Conservation (phyloP, 2,329 filamentous ascomycete species). For the Canariomyces notabilis region DNA sequence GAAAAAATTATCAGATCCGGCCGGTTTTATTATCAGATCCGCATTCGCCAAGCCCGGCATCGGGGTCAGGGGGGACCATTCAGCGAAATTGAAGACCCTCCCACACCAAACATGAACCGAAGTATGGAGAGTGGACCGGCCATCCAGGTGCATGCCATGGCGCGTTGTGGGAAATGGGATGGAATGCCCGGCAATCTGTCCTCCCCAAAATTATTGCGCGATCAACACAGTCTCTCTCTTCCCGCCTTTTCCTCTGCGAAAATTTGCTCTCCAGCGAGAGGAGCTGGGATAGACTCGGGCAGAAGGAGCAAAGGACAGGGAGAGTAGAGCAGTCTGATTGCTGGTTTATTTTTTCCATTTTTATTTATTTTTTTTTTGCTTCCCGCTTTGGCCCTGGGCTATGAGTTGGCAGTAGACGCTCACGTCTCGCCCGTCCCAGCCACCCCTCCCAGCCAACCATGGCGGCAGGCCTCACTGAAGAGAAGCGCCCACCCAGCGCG, state of each 20-base stretch:
- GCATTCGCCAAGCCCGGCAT: constrained; percentile 21
- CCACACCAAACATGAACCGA: not conserved
- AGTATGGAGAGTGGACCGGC: not conserved
- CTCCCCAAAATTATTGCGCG: not conserved
- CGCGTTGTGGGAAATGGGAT: not conserved
- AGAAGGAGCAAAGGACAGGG: too few relatives aligned
- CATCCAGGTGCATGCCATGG: not conserved
- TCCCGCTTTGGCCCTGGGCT: too few relatives aligned
- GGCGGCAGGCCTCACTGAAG: constrained; percentile 6
- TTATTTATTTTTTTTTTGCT: too few relatives aligned
- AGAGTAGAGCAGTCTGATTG: too few relatives aligned
- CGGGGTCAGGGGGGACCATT: constrained; percentile 10
- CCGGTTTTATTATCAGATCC: constrained; percentile 20
- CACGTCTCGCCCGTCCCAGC: too few relatives aligned
- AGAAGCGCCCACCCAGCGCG: constrained; percentile 11
- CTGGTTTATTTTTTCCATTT: too few relatives aligned
- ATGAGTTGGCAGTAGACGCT: too few relatives aligned
- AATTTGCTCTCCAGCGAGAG: too few relatives aligned
- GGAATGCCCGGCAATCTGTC: not conserved
- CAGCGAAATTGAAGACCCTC: not conserved
- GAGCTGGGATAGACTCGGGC: too few relatives aligned
- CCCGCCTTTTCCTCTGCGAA: not conserved
- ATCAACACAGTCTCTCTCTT: not conserved
- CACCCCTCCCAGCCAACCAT: not conserved
- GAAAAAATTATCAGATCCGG: constrained; percentile 20